Conservation (phyloP, 2,329 filamentous ascomycete genomes). For the Venturia effusa region DNA sequence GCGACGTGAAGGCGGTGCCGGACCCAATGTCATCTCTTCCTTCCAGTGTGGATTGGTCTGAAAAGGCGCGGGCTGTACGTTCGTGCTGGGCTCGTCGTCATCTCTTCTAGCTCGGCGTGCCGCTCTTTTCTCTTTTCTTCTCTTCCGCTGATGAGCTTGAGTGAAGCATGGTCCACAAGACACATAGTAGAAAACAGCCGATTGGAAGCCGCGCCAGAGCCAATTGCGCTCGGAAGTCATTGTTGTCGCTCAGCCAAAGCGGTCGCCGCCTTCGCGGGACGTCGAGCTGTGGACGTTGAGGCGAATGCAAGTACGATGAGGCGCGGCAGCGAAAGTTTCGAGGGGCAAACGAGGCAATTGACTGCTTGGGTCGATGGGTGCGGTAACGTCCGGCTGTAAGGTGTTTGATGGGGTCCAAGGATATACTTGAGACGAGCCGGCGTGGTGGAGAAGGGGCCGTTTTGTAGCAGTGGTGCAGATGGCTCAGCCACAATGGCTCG, state of each 20-base stretch:
- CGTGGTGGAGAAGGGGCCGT: not conserved
- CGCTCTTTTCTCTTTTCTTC: constrained; percentile 57
- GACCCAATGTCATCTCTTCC: constrained; percentile 76
- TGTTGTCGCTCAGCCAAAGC: not conserved
- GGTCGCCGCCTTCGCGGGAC: not conserved
- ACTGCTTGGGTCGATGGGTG: not conserved
- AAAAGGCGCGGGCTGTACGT: constrained; percentile 71
- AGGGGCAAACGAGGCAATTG: not conserved
- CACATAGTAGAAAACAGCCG: constrained; percentile 65
- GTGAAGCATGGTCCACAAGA: constrained; percentile 72
- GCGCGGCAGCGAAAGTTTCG: not conserved
- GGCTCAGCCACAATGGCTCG: not conserved
- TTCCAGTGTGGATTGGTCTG: constrained; percentile 83
- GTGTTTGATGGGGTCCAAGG: not conserved
- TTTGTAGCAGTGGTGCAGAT: not conserved
- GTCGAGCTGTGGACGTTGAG: not conserved
- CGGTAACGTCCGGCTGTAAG: not conserved
- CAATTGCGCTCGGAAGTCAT: constrained; percentile 15
- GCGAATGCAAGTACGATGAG: not conserved
- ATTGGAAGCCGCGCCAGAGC: constrained; percentile 48
- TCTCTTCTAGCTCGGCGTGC: constrained; percentile 40
- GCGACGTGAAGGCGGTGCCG: constrained; percentile 48
- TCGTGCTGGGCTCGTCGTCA: constrained; percentile 45
- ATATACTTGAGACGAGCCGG: constrained; percentile 1
- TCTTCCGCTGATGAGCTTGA: constrained; percentile 56